Conservation (phyloP, 495 filamentous ascomycete genomes). For the Sordaria brevicollis region DNA sequence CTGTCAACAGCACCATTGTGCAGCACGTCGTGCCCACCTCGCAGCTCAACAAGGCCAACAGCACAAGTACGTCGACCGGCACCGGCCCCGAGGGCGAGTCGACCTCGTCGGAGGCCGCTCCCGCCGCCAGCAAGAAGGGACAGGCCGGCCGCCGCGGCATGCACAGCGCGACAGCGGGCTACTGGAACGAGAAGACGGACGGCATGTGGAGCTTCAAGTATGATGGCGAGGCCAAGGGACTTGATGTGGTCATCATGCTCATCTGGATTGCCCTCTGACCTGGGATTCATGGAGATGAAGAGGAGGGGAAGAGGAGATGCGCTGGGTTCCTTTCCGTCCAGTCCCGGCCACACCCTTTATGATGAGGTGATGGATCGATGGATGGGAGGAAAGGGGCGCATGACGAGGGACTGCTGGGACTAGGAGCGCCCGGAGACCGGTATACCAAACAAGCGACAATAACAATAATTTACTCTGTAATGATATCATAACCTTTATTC, state of each 20-base stretch:
- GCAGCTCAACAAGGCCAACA: conserved; percentile 41
- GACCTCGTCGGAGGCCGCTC: conserved; percentile 27
- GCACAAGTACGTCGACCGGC: conserved; percentile 23
- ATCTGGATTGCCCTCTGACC: conserved; percentile 73
- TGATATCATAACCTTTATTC: neutral
- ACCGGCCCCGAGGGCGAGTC: conserved; percentile 26
- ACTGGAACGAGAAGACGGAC: conserved; percentile 95
- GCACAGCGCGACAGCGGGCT: conserved; percentile 90
- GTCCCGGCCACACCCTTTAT: neutral
- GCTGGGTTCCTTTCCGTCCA: neutral
- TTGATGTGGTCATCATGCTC: conserved; percentile 86
- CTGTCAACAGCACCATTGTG: conserved; percentile 95
- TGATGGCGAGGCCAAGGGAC: conserved; percentile 70
- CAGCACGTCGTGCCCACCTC: conserved; percentile 63
- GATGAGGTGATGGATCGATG: neutral
- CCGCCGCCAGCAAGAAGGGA: conserved; percentile 38
- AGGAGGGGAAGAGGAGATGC: neutral
- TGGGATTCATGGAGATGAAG: neutral
- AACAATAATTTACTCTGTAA: neutral
- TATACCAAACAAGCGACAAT: neutral
- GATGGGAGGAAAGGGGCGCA: neutral
- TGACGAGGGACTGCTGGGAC: neutral
- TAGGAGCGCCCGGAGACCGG: neutral
- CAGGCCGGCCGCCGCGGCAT: conserved; percentile 79
- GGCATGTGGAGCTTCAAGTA: conserved; percentile 98